Base-by-base conservation (phyloP, 306 rosid species). In the Abrus pulchellus region DNA sequence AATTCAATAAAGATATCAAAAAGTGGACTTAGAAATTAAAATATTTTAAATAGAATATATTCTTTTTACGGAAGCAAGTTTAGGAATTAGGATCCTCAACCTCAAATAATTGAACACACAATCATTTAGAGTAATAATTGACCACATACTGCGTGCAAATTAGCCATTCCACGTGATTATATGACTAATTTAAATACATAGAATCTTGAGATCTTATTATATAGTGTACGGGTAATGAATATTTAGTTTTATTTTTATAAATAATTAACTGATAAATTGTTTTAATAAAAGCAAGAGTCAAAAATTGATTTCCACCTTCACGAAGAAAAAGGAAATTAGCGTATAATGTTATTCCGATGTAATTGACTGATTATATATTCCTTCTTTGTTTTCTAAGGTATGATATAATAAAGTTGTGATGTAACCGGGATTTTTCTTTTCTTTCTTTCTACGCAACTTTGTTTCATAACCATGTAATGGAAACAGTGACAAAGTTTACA, bases 401-500 rank as follows among this genome's bases (percentile, higher is more conserved):
- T 34, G 64, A 71, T 38, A 3, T 38, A 47, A 65, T 64, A 65
- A 61, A 73, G 61, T 12, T 10, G 53, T 54, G 80, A 64, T 74
- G 75, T 32, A 65, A 73, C 33, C 5, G 27, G 28, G 49, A 40
- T 68, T 73, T 64, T 74, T 74, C 29, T 32, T 45, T 45, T 33
- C 74, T 72, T 63, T 72, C 30, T 34, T 40, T 40, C 40, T 36
- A 75, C 64, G 71, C 49, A 67, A 67, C 55, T 48, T 66, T 66
- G 66, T 41, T 66, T 52, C 3, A 36, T 1, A 40, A 77, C 65
- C 6, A 48, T 52, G 33, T 10, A 52, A 2, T 10, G 54, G 9
- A 54, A 64, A 77, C 66, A 13, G 74, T 66, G 74, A 50, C 34
- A 66, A 77, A 38, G 74, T 77, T 66, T 52, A 38, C 6, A 66